phyloP scores from a whole-genome alignment of 192 early-diverging fungal genomes.

The Lobosporangium transversale region DNA sequence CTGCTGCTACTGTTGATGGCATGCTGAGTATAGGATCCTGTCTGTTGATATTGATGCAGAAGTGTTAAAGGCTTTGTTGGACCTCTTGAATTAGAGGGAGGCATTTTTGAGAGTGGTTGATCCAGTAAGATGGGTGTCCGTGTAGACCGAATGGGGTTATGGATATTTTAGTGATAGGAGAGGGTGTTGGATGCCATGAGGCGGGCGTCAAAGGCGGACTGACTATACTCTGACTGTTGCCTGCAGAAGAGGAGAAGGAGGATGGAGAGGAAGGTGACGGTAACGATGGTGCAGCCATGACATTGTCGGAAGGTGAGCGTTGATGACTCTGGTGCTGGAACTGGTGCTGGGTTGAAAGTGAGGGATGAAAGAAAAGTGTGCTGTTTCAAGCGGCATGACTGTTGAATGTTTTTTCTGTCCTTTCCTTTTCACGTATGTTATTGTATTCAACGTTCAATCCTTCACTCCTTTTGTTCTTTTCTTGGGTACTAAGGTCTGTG shows the following conservation, averaged over 20 bases:
- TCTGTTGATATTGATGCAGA: conserved; percentile 10
- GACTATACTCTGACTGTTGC: background rate
- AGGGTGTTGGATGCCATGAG: conserved; percentile 1
- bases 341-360: background rate
- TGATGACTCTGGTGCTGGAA: no score
- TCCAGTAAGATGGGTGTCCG: background rate
- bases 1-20: background rate
- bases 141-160: no score
- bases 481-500: background rate
- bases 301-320: background rate
- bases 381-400: background rate
- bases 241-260: background rate
- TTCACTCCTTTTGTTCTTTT: background rate
- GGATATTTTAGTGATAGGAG: conserved; percentile 27
- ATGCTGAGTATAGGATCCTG: background rate
- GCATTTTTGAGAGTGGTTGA: no score
- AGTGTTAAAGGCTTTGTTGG: conserved; percentile 16
- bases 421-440: no score
- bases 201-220: conserved; percentile 2
- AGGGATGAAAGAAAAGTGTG: background rate
- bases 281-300: conserved; percentile 2
- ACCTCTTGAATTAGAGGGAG: no score
- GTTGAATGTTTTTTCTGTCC: no score
- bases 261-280: no score
- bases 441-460: no score